A percentile compares a stretch with the other conserved stretches of the same genome.
Conservation (phyloP, 106 monocot species). For the Acorus gramineus region DNA sequence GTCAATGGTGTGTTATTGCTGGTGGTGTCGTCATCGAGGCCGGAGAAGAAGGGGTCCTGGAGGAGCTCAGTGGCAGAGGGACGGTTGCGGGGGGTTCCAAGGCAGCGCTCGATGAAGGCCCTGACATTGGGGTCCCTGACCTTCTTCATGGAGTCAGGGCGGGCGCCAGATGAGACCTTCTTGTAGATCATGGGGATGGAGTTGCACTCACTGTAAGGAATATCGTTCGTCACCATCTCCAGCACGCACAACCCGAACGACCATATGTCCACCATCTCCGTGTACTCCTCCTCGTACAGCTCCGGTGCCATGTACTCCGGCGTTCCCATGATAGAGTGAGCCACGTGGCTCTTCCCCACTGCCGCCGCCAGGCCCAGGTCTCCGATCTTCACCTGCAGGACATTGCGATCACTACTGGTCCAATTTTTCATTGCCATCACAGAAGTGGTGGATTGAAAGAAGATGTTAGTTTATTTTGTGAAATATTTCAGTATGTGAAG, state of each 20-base stretch:
- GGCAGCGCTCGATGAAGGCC: slow-evolving; percentile 66
- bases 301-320: slow-evolving; percentile 95
- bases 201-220: slow-evolving; percentile 76
- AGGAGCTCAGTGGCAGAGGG: slow-evolving; percentile 75
- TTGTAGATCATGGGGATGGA: slow-evolving; percentile 53
- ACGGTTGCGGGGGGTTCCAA: slow-evolving; percentile 36
- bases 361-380: slow-evolving; percentile 69
- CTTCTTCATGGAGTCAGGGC: slow-evolving; percentile 35
- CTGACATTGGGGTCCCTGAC: slow-evolving; percentile 47
- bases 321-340: slow-evolving; percentile 59
- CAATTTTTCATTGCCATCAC: too few relatives aligned
- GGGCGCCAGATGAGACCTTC: slow-evolving; percentile 41
- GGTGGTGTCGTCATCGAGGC: slow-evolving; percentile 26
- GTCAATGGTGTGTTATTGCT: too few relatives aligned
- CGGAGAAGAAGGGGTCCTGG: slow-evolving; percentile 59
- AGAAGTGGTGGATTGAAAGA: too few relatives aligned
- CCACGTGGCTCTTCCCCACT: slow-evolving; percentile 38
- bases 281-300: slow-evolving; percentile 76
- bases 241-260: slow-evolving; percentile 86
- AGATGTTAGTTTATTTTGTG: too few relatives aligned
- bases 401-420: too few relatives aligned
- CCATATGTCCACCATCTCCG: slow-evolving; percentile 78
- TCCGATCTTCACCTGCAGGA: slow-evolving; percentile 62
- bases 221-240: slow-evolving; percentile 70
- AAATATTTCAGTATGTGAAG: too few relatives aligned